Evolutionary conservation across 2,329 filamentous ascomycete species (phyloP).

Genomic region (Exophiala oligosperma): DNA sequence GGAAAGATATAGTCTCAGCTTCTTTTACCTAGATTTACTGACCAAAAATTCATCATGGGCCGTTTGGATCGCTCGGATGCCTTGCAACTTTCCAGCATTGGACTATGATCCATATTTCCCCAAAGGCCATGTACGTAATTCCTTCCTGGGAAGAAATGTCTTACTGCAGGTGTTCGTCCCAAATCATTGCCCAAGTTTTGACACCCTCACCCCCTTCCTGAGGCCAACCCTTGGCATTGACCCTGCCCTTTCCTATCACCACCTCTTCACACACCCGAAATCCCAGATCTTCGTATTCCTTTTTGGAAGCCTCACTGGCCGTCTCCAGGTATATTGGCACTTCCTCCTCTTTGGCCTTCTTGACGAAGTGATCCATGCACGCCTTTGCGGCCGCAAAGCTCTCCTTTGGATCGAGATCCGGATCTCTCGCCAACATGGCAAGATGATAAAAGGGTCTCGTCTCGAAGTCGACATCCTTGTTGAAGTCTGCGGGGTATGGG

Average conservation of each 20-base stretch:
- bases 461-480: slow-evolving; percentile 29
- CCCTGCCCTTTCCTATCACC: slow-evolving; percentile 24
- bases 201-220: slow-evolving; percentile 26
- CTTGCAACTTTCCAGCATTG: too few relatives aligned
- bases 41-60: too few relatives aligned
- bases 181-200: slow-evolving; percentile 28
- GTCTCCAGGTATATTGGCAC: slow-evolving; percentile 28
- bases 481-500: slow-evolving; percentile 29
- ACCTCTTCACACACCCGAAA: slow-evolving; percentile 29
- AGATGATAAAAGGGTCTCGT: slow-evolving; percentile 29
- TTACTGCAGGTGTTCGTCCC: slow-evolving; percentile 23
- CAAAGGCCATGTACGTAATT: too few relatives aligned
- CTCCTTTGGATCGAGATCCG: slow-evolving; percentile 11
- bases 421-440: slow-evolving; percentile 25
- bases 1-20: slow-evolving; percentile 1
- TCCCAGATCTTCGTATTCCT: slow-evolving; percentile 25
- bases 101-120: too few relatives aligned
- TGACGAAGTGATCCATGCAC: slow-evolving; percentile 22
- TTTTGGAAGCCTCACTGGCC: slow-evolving; percentile 17
- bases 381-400: slow-evolving; percentile 19
- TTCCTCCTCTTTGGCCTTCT: slow-evolving; percentile 23
- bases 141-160: too few relatives aligned
- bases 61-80: too few relatives aligned
- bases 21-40: too few relatives aligned
- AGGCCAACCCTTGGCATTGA: slow-evolving; percentile 25